Evolutionary conservation across 495 filamentous ascomycete species (phyloP).

Genomic region (Penicillium bialowiezense): DNA sequence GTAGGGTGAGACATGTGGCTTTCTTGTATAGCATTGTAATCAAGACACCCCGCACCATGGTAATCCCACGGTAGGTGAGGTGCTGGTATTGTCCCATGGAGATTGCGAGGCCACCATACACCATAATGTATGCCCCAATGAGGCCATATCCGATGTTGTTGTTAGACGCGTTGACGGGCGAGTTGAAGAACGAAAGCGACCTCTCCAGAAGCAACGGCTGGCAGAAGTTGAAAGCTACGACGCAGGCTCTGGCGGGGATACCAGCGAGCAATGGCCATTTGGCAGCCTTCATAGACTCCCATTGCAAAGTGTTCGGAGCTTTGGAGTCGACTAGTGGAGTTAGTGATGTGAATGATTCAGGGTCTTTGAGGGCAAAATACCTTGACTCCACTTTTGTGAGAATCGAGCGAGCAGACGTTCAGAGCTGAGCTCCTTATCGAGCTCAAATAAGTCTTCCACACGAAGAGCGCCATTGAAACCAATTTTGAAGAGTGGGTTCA

Average conservation of each 20-base stretch:
- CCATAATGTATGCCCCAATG: slow-evolving; percentile 60
- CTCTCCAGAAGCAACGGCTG: slow-evolving; percentile 63
- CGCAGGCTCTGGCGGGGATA: slow-evolving; percentile 50
- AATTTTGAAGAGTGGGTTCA: slow-evolving; percentile 51
- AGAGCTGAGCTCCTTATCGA: slow-evolving; percentile 45
- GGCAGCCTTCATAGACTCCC: slow-evolving; percentile 43
- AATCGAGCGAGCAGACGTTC: slow-evolving; percentile 38
- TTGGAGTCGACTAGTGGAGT: slow-evolving; percentile 25
- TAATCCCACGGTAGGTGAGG: slow-evolving; percentile 54
- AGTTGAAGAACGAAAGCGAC: slow-evolving; percentile 44
- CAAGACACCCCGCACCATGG: slow-evolving; percentile 58
- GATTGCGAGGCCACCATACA: slow-evolving; percentile 60
- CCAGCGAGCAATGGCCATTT: slow-evolving; percentile 45
- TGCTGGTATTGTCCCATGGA: slow-evolving; percentile 52
- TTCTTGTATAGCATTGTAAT: slow-evolving; percentile 55
- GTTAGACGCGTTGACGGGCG: slow-evolving; percentile 34
- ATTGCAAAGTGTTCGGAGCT: slow-evolving; percentile 43
- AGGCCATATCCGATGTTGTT: slow-evolving; percentile 59
- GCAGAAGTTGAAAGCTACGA: slow-evolving; percentile 58
- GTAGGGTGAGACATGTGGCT: slow-evolving; percentile 41
- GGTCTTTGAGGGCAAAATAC: slow-evolving; percentile 10
- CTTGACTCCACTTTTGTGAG: slow-evolving; percentile 28
- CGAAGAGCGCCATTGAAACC: slow-evolving; percentile 46
- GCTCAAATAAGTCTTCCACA: slow-evolving; percentile 41
- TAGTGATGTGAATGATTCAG: slow-evolving; percentile 12